Evolutionary conservation across 768 basidiomycete genomes (phyloP).

Genomic region (Dictyophora rubrovolvata): DNA sequence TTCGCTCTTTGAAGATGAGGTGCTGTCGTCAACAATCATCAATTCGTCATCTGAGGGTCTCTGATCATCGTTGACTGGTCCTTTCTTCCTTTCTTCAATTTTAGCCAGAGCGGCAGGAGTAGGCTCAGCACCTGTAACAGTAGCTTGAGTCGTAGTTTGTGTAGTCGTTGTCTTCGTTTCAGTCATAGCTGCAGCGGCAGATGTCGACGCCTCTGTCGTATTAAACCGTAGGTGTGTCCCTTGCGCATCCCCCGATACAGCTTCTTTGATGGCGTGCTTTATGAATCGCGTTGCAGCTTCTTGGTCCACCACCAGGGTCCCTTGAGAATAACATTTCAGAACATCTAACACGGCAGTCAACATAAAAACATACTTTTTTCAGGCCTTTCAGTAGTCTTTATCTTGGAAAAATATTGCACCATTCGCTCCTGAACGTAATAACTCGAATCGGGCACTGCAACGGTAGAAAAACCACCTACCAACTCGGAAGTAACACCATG

Average conservation of each 20-base stretch:
- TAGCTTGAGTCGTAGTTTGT: slow-evolving; percentile 11
- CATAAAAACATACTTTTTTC: slow-evolving; percentile 36
- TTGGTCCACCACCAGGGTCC: slow-evolving; percentile 52
- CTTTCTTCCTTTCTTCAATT: slow-evolving; percentile 57
- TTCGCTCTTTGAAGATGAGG: slow-evolving; percentile 26
- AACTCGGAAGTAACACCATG: slow-evolving; percentile 72
- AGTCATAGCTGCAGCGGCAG: slow-evolving; percentile 11
- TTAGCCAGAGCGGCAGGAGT: slow-evolving; percentile 14
- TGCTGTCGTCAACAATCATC: neutral
- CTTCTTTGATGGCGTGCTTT: slow-evolving; percentile 52
- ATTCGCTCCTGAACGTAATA: slow-evolving; percentile 49
- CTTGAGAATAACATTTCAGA: slow-evolving; percentile 18
- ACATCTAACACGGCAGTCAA: neutral
- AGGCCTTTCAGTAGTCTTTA: slow-evolving; percentile 63
- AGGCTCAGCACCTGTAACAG: slow-evolving; percentile 11
- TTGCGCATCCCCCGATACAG: neutral
- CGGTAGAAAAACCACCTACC: slow-evolving; percentile 24
- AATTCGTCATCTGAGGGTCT: neutral
- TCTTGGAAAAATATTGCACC: slow-evolving; percentile 74
- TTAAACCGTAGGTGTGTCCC: neutral
- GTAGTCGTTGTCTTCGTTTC: slow-evolving; percentile 13
- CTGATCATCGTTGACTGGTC: slow-evolving; percentile 29
- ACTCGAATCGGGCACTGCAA: neutral
- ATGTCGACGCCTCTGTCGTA: neutral
- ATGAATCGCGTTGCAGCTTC: slow-evolving; percentile 75